Percentiles rank a stretch among this genome's conserved stretches.
These are phyloP conservation scores for Henckelia pumila DNA, from an alignment of 257 asterid genomes.

Conservation along the genomic window DNA sequence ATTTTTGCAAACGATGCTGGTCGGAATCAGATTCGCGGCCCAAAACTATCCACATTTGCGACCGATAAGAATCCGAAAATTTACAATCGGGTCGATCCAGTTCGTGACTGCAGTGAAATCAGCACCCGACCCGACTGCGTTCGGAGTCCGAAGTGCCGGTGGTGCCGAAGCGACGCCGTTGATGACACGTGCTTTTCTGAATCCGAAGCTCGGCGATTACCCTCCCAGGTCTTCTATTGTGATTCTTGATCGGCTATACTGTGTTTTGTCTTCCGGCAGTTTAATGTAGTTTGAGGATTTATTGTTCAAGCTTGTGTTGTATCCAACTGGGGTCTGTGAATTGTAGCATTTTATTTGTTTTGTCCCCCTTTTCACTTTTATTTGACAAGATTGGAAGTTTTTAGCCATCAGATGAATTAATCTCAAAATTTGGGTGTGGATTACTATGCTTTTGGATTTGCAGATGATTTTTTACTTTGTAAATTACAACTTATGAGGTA, in stretches of 20 bases:
- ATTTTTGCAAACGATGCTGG: not conserved
- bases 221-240: not conserved
- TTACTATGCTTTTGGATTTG: not conserved
- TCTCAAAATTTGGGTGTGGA: not conserved
- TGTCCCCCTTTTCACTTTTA: not conserved
- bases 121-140: not conserved
- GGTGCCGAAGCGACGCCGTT: conserved; percentile 3
- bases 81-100: not conserved
- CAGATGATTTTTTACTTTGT: not conserved
- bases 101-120: not conserved
- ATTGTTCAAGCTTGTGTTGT: not conserved
- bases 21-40: not conserved
- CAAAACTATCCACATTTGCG: not conserved
- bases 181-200: not conserved
- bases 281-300: not conserved
- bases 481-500: not conserved
- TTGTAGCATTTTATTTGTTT: too few species aligned
- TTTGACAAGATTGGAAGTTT: not conserved
- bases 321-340: not conserved
- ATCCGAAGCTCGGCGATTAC: not conserved
- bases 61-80: not conserved
- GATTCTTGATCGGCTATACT: not conserved
- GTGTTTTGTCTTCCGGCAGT: not conserved
- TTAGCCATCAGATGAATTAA: not conserved
- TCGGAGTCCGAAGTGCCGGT: not conserved